Conservation (phyloP, 1,139 yeast species). For the Geotrichum restrictum region DNA sequence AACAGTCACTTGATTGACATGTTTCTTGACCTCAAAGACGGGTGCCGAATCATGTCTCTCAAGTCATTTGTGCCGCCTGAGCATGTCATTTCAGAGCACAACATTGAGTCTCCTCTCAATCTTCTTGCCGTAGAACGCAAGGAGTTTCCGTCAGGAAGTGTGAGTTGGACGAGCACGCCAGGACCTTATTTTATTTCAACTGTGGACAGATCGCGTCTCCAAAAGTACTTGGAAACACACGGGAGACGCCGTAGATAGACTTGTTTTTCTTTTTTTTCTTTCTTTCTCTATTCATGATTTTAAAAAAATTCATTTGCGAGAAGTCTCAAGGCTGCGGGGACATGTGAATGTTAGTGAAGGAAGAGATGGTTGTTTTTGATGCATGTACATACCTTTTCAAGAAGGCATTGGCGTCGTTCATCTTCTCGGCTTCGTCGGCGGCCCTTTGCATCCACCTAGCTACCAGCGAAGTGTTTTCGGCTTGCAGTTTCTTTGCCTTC, state of each 20-base stretch:
- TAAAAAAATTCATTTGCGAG: too few relatives aligned
- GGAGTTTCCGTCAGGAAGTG: constrained; percentile 66
- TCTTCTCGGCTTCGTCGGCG: constrained; percentile 53
- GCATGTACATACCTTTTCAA: constrained; percentile 32
- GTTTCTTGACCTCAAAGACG: constrained; percentile 61
- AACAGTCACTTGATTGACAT: constrained; percentile 66
- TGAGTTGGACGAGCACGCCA: constrained; percentile 87
- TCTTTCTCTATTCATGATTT: not conserved
- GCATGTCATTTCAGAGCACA: constrained; percentile 50
- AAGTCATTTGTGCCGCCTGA: constrained; percentile 63
- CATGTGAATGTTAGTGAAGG: not conserved
- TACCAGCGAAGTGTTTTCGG: constrained; percentile 48
- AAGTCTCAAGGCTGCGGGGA: constrained; percentile 15
- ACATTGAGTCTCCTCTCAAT: constrained; percentile 53
- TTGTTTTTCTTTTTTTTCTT: too few relatives aligned
- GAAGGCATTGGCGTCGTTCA: constrained; percentile 55
- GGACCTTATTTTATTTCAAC: constrained; percentile 78
- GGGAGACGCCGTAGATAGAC: constrained; percentile 3
- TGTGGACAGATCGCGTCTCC: constrained; percentile 44
- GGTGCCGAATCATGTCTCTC: constrained; percentile 73
- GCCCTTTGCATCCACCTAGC: constrained; percentile 60
- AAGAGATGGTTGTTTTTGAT: too few relatives aligned
- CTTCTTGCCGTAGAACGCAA: constrained; percentile 60
- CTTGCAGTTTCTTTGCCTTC: constrained; percentile 41
- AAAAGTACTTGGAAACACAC: constrained; percentile 21